A percentile compares a stretch with the other conserved stretches of the same genome.
Conservation (phyloP, 176 grass and related monocot genomes). For the Phoenix roebelenii region DNA sequence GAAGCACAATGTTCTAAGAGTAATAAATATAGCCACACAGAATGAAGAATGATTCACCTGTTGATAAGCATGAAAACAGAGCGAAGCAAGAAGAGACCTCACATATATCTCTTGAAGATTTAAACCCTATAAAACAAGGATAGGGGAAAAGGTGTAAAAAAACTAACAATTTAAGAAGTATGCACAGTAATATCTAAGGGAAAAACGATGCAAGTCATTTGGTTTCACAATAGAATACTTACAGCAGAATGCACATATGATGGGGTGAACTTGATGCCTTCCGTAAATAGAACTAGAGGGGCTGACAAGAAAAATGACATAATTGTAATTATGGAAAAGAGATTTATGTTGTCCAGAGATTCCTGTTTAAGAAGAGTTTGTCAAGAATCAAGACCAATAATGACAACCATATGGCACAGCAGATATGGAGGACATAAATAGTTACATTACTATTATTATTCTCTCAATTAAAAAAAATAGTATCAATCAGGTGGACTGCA, state of each 20-base stretch:
- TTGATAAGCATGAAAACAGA: no score
- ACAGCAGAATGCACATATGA: constrained; percentile 47
- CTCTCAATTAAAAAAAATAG: neutral
- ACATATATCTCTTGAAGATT: no score
- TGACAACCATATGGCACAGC: neutral
- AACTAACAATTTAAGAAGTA: no score
- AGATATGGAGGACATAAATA: neutral
- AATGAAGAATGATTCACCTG: constrained; percentile 6
- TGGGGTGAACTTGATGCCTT: constrained; percentile 71
- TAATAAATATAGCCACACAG: constrained; percentile 3
- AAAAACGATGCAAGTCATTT: no score
- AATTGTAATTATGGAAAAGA: constrained; percentile 62
- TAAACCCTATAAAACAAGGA: no score
- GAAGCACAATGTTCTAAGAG: no score
- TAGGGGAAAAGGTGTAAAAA: no score
- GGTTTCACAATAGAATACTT: constrained; percentile 1
- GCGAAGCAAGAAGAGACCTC: no score
- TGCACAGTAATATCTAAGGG: no score
- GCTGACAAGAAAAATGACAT: constrained; percentile 56
- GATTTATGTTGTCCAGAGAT: constrained; percentile 57
- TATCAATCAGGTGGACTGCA: no score
- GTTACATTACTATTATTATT: neutral
- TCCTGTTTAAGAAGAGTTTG: constrained; percentile 29
- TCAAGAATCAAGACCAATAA: neutral
- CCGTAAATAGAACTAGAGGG: constrained; percentile 39